A percentile compares a stretch with the other conserved stretches of the same genome.
phyloP scores from a whole-genome alignment of 306 rosid species.

The Arachis stenosperma region DNA sequence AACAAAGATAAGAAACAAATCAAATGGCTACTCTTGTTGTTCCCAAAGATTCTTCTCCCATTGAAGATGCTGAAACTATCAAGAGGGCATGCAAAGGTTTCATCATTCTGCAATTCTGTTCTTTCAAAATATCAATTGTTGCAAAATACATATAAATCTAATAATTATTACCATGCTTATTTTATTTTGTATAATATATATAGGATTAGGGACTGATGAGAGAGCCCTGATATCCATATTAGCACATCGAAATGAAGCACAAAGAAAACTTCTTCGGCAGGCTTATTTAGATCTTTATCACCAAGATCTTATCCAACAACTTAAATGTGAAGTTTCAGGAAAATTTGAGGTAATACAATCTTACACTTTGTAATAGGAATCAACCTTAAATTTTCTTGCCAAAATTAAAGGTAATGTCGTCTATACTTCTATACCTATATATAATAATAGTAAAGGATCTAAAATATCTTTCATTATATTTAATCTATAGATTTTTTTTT shows the following conservation, averaged over 20 bases:
- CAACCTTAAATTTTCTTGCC: too few relatives aligned
- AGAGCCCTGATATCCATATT: slow-evolving; percentile 44
- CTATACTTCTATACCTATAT: too few relatives aligned
- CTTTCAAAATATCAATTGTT: background rate
- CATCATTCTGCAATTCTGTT: slow-evolving; percentile 1
- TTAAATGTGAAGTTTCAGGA: slow-evolving; percentile 62
- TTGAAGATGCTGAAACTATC: slow-evolving; percentile 58
- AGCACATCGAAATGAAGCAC: slow-evolving; percentile 58
- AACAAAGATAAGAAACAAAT: slow-evolving; percentile 12
- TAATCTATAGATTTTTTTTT: too few relatives aligned
- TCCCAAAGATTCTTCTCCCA: slow-evolving; percentile 46
- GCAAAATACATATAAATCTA: background rate
- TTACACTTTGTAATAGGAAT: too few relatives aligned
- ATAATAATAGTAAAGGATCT: too few relatives aligned
- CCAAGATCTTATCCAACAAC: slow-evolving; percentile 55
- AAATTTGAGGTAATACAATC: slow-evolving; percentile 45
- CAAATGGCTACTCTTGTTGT: slow-evolving; percentile 50
- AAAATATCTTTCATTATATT: too few relatives aligned
- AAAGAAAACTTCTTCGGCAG: slow-evolving; percentile 49
- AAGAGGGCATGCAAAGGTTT: slow-evolving; percentile 60
- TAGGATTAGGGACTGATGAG: slow-evolving; percentile 66
- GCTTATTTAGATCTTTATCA: slow-evolving; percentile 58
- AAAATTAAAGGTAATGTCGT: too few relatives aligned
- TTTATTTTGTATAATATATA: slow-evolving; percentile 8
- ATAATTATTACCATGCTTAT: background rate